Percentiles rank a stretch among this genome's conserved stretches.
These are phyloP conservation scores for Stemphylium lycopersici DNA, from an alignment of 2,329 filamentous ascomycete species.

Conservation along the genomic window DNA sequence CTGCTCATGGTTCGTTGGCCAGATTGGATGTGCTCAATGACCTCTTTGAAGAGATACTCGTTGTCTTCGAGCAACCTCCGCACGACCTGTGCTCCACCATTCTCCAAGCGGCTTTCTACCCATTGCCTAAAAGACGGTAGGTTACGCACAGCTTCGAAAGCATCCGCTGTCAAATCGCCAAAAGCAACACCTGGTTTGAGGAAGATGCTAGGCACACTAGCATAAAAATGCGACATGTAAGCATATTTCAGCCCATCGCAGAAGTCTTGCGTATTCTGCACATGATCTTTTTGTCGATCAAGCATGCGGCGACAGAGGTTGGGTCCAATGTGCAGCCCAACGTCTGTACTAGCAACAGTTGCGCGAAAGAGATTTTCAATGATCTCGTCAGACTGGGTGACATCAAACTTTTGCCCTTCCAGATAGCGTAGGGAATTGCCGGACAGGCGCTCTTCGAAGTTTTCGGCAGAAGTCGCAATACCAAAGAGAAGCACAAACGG, in stretches of 20 bases:
- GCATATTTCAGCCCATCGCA: slow-evolving; percentile 75
- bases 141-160: slow-evolving; percentile 71
- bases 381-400: slow-evolving; percentile 73
- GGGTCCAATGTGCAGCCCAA: slow-evolving; percentile 68
- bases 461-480: slow-evolving; percentile 80
- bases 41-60: slow-evolving; percentile 57
- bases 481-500: slow-evolving; percentile 79
- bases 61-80: slow-evolving; percentile 67
- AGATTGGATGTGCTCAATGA: slow-evolving; percentile 42
- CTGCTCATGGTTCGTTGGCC: slow-evolving; percentile 50
- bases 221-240: slow-evolving; percentile 86
- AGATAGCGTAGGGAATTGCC: slow-evolving; percentile 71
- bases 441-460: slow-evolving; percentile 75
- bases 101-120: slow-evolving; percentile 50
- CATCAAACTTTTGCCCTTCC: slow-evolving; percentile 75
- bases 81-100: slow-evolving; percentile 50
- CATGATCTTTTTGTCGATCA: slow-evolving; percentile 76
- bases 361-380: slow-evolving; percentile 74
- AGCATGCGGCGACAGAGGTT: slow-evolving; percentile 67
- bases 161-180: slow-evolving; percentile 61
- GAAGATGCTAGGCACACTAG: slow-evolving; percentile 74
- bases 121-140: slow-evolving; percentile 66
- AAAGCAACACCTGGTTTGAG: slow-evolving; percentile 49
- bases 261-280: slow-evolving; percentile 76
- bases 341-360: slow-evolving; percentile 64